Percentiles rank a stretch among this genome's conserved stretches.
phyloP scores from a whole-genome alignment of 1,284 basidiomycete species.

The Meira nashicola region DNA sequence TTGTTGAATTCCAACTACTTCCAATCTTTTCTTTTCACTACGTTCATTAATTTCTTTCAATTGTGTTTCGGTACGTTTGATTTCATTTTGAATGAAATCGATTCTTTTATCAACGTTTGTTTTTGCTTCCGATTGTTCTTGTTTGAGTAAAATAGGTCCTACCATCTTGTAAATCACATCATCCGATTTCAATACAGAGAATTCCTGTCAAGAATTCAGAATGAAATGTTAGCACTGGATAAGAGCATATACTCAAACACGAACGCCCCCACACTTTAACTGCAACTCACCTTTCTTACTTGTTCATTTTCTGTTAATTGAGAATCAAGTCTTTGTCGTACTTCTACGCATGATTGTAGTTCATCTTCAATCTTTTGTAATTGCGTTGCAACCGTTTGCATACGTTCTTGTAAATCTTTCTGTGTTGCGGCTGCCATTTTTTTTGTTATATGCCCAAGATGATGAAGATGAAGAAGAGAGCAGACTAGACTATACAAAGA shows the following conservation, averaged over 20 bases:
- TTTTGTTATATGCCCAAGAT: not conserved
- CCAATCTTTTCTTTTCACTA: slow-evolving; percentile 28
- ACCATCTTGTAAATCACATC: slow-evolving; percentile 74
- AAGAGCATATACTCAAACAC: not conserved
- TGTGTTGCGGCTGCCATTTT: slow-evolving; percentile 7
- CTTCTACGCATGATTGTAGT: slow-evolving; percentile 36
- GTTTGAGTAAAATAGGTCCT: slow-evolving; percentile 83
- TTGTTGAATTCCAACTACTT: slow-evolving; percentile 20
- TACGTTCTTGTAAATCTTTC: slow-evolving; percentile 9
- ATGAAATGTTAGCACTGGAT: not conserved
- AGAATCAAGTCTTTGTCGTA: slow-evolving; percentile 53
- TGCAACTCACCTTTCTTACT: slow-evolving; percentile 70
- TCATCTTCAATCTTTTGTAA: slow-evolving; percentile 38
- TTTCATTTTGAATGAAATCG: slow-evolving; percentile 82
- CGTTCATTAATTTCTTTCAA: slow-evolving; percentile 31
- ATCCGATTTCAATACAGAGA: not conserved
- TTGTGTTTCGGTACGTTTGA: slow-evolving; percentile 53
- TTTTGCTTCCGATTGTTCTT: slow-evolving; percentile 83
- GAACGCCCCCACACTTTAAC: not conserved
- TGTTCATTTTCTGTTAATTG: slow-evolving; percentile 86
- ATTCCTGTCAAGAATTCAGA: not conserved
- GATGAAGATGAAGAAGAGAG: not conserved
- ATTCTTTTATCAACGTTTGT: slow-evolving; percentile 84
- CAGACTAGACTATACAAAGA: not conserved
- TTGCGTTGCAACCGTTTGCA: slow-evolving; percentile 28